Conservation (phyloP, 139 green algal genomes). For the Yamagishiella unicocca region DNA sequence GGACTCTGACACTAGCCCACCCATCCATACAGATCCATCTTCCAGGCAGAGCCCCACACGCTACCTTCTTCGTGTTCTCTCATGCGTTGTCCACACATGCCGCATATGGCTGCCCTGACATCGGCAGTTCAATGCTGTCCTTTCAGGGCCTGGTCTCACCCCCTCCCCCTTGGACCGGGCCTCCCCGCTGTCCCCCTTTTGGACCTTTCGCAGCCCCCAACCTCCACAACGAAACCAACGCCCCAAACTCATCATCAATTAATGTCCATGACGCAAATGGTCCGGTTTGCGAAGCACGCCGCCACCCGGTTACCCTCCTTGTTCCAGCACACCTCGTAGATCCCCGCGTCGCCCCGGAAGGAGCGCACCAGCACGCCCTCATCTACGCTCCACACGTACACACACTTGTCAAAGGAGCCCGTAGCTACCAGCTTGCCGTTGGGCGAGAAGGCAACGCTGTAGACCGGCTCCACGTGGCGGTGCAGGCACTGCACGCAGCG, state of each 20-base stretch:
- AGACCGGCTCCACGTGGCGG: constrained; percentile 84
- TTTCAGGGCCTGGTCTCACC: too few species aligned
- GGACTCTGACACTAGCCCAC: too few species aligned
- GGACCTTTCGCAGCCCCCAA: background rate
- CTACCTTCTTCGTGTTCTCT: too few species aligned
- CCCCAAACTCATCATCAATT: constrained; percentile 32
- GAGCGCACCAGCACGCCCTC: constrained; percentile 77
- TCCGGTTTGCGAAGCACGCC: constrained; percentile 83
- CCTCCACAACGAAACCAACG: background rate
- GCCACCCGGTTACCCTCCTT: constrained; percentile 76
- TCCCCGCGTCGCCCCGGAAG: constrained; percentile 78
- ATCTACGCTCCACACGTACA: constrained; percentile 85
- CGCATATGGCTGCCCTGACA: too few species aligned
- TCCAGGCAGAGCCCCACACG: too few species aligned
- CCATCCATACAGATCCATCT: too few species aligned
- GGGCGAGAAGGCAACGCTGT: constrained; percentile 88
- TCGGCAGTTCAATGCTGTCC: too few species aligned
- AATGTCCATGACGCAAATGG: constrained; percentile 82
- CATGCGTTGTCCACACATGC: too few species aligned
- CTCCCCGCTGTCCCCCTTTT: background rate
- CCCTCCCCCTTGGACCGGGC: too few species aligned
- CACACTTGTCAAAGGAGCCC: constrained; percentile 83
- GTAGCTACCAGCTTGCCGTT: constrained; percentile 83
- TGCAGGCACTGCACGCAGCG: constrained; percentile 74
- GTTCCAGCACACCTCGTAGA: constrained; percentile 94